Base-by-base conservation (phyloP, 768 basidiomycete species). In the Tulasnella sp. region DNA sequence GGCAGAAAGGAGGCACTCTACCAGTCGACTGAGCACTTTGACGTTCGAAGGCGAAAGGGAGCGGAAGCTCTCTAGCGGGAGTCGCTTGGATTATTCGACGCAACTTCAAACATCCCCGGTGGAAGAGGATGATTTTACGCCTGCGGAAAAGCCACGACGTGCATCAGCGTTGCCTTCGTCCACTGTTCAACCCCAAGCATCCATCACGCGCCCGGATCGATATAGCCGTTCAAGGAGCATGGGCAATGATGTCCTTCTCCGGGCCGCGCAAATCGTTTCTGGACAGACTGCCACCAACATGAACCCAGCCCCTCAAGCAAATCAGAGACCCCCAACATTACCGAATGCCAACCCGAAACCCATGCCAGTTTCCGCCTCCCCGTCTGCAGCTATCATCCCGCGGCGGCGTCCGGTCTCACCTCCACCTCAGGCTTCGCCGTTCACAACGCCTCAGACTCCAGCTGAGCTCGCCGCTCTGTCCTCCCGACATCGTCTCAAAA, bases 391-490 rank as follows among this genome's bases (percentile, higher is more conserved):
- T 10, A 62, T 30, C 43, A 59, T 43, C n/a, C 58, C 13, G 49
- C 63, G 3, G 68, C 70, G 26, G n/a, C 47, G 47, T 11, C 47
- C 19, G 5, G 19, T n/a, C 47, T 29, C 56, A 7, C 44, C 56
- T 8, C 10, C 43, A 4, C 29, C 38, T 5, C 23, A 38, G 11
- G 4, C 55, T 13, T 23, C 41, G 13, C 54, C 54, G 10, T 41
- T 56, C 24, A 75, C 80, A 2, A 73, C 76, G 24, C 64, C 69
- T 3, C 70, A 74, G 42, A 82, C 86, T 15, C 79, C 84, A 26
- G 80, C 82, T 60, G 90, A 91, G 1, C 89, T 87, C 68, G 92
- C 94, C 70, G 90, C 95, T 68, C 76, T 95, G 30, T 83, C 81
- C 49, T 88, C 90, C 65, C 77, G 91, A 17, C 92, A 95, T 66